phyloP scores from a whole-genome alignment of 1,284 basidiomycete species.

The Porogramme epimiltina region DNA sequence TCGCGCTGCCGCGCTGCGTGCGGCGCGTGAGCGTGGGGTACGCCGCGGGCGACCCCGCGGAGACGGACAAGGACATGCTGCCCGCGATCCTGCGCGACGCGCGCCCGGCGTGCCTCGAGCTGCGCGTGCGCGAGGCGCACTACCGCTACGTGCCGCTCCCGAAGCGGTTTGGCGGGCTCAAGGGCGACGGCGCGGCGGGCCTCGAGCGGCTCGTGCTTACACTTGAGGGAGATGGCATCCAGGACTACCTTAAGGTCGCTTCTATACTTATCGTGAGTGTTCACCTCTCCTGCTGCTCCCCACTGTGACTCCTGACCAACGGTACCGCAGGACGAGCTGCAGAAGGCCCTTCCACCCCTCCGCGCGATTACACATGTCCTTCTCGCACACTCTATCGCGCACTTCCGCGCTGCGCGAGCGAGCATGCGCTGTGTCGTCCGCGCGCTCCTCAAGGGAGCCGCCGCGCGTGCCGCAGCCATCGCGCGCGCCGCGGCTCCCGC shows the following conservation, averaged over 20 bases:
- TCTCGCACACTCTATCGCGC: not conserved
- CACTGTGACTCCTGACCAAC: not conserved
- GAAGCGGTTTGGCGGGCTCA: constrained; percentile 1
- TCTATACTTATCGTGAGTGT: constrained; percentile 2
- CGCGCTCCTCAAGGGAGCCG: constrained; percentile 1
- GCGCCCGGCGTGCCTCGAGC: constrained; percentile 4
- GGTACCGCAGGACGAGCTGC: constrained; percentile 3
- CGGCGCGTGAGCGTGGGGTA: not conserved
- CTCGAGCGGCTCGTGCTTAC: constrained; percentile 3
- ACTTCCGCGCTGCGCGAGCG: constrained; percentile 3
- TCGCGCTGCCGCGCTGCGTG: constrained; percentile 5
- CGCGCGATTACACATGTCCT: constrained; percentile 5
- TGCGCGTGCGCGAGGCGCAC: constrained; percentile 7
- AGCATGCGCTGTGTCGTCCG: constrained; percentile 8
- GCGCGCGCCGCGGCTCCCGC: not conserved
- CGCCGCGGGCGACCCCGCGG: constrained; percentile 1
- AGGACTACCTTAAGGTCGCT: constrained; percentile 6
- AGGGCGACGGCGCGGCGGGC: not conserved
- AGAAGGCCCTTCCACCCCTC: not conserved
- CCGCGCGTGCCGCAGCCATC: not conserved
- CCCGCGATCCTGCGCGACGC: constrained; percentile 3
- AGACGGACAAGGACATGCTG: constrained; percentile 1
- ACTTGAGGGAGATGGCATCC: constrained; percentile 5
- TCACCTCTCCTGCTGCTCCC: too few relatives aligned
- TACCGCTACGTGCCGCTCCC: constrained; percentile 4